phyloP scores from a whole-genome alignment of 768 basidiomycete genomes.

The Heimioporus sp. region DNA sequence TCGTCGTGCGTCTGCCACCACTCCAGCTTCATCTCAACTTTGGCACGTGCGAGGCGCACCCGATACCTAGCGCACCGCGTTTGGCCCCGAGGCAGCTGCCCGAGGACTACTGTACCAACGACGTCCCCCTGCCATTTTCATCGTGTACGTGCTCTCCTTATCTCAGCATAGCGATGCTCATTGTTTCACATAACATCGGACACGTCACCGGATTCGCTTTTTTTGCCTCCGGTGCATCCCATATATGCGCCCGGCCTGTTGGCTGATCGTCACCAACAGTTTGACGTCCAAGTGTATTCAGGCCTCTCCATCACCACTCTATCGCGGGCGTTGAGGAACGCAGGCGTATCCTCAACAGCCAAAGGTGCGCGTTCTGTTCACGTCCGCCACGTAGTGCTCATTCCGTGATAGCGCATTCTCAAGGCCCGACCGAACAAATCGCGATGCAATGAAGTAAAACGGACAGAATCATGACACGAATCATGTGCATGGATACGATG shows the following conservation, averaged over 20 bases:
- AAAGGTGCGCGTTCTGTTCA: too few species aligned
- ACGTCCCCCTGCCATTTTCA: too few species aligned
- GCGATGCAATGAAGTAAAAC: too few species aligned
- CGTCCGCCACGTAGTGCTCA: too few species aligned
- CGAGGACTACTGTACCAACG: slow-evolving; percentile 18
- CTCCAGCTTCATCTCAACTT: slow-evolving; percentile 4
- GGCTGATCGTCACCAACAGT: neutral
- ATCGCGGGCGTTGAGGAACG: slow-evolving; percentile 17
- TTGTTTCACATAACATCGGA: slow-evolving; percentile 6
- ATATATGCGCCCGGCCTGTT: neutral
- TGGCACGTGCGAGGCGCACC: neutral
- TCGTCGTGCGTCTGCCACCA: slow-evolving; percentile 12
- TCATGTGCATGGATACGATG: too few species aligned
- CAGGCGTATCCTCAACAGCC: too few species aligned
- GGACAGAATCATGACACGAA: too few species aligned
- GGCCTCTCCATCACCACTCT: slow-evolving; percentile 26
- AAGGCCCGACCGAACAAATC: too few species aligned
- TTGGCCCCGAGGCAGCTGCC: slow-evolving; percentile 25
- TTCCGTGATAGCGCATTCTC: too few species aligned
- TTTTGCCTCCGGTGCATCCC: slow-evolving; percentile 20
- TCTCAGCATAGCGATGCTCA: too few species aligned
- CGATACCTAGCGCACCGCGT: slow-evolving; percentile 24
- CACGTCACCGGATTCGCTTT: neutral
- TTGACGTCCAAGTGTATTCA: slow-evolving; percentile 1
- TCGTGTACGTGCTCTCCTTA: too few species aligned